phyloP scores from a whole-genome alignment of 768 basidiomycete genomes.

The Neoboletus brunneissimus region DNA sequence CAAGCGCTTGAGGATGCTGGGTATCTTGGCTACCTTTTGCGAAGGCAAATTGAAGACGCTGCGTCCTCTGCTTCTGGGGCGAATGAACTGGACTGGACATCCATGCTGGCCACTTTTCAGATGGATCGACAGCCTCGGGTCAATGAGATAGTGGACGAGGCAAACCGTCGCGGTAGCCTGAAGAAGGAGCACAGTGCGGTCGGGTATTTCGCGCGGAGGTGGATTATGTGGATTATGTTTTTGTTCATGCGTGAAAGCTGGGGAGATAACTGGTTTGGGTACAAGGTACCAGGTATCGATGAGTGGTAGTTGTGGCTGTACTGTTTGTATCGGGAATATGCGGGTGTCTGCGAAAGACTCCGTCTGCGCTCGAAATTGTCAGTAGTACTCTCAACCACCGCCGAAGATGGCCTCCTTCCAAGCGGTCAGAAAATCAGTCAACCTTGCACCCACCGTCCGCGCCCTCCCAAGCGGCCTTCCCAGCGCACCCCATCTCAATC shows the following conservation, averaged over 20 bases:
- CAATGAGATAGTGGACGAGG: slow-evolving; percentile 26
- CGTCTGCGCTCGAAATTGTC: neutral
- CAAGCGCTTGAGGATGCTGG: slow-evolving; percentile 31
- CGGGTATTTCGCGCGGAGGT: slow-evolving; percentile 20
- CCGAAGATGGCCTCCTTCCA: slow-evolving; percentile 62
- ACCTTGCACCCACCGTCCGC: slow-evolving; percentile 77
- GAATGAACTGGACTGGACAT: slow-evolving; percentile 12
- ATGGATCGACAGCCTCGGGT: slow-evolving; percentile 24
- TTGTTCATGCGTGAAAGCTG: slow-evolving; percentile 26
- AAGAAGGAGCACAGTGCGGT: slow-evolving; percentile 23
- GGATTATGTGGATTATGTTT: slow-evolving; percentile 25
- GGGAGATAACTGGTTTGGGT: slow-evolving; percentile 30
- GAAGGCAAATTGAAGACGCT: slow-evolving; percentile 6
- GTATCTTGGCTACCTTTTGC: slow-evolving; percentile 30
- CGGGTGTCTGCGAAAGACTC: slow-evolving; percentile 12
- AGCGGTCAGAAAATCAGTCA: slow-evolving; percentile 78
- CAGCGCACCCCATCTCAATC: slow-evolving; percentile 68
- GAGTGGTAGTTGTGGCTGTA: slow-evolving; percentile 29
- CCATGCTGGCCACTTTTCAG: slow-evolving; percentile 23
- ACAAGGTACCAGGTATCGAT: slow-evolving; percentile 29
- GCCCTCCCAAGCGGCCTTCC: slow-evolving; percentile 80
- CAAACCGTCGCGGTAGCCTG: slow-evolving; percentile 23
- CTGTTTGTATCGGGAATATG: slow-evolving; percentile 42
- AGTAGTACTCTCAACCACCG: neutral
- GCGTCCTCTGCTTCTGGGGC: neutral